Evolutionary conservation across 202 grass and related monocot species (phyloP).

Genomic region (Sporobolus alterniflorus): DNA sequence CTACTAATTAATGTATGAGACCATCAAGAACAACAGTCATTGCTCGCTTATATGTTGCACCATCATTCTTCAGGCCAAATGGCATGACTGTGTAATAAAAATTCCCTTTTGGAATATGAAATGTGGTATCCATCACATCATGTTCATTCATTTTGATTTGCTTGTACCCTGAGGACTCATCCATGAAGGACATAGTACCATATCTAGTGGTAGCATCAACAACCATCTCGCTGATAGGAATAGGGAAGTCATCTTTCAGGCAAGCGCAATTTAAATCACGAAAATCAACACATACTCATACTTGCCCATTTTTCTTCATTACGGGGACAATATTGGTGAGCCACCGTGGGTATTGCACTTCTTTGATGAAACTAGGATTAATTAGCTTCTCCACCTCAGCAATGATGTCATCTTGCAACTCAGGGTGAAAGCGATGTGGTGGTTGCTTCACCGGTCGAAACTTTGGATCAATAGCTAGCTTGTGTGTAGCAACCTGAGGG

Average conservation of each 20-base stretch:
- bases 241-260: slow-evolving; percentile 2
- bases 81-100: not conserved
- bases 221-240: not conserved
- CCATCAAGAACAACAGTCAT: not conserved
- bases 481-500: not conserved
- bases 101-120: not conserved
- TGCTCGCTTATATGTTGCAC: not conserved
- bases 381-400: not conserved
- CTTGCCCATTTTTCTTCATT: slow-evolving; percentile 1
- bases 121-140: not conserved
- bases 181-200: slow-evolving; percentile 10
- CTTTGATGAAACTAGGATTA: not conserved
- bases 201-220: not conserved
- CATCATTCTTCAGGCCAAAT: not conserved
- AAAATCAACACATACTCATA: not conserved
- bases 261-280: not conserved
- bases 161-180: not conserved
- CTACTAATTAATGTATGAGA: not conserved
- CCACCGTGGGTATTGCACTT: not conserved
- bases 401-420: not conserved
- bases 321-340: not conserved
- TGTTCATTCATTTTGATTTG: slow-evolving; percentile 13
- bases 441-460: not conserved
- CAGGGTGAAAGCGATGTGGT: not conserved
- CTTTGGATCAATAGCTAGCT: not conserved